Percentiles rank a stretch among this genome's conserved stretches.
Evolutionary conservation across 2,329 filamentous ascomycete genomes (phyloP).

Genomic region (Colletotrichum shisoi): DNA sequence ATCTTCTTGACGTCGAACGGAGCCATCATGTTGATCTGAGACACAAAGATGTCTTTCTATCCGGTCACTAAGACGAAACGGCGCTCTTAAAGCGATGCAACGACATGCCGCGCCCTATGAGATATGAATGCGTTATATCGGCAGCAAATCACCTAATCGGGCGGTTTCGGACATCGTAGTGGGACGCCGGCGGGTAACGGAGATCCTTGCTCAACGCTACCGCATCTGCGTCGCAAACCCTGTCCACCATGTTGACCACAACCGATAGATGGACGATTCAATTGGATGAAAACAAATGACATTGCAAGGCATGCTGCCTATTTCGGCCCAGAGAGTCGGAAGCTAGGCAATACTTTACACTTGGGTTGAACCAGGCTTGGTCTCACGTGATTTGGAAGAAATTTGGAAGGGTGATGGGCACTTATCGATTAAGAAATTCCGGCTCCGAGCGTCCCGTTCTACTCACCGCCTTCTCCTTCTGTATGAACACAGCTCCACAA

Average conservation of each 20-base stretch:
- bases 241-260: not conserved
- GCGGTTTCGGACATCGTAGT: constrained; percentile 27
- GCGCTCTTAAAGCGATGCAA: constrained; percentile 9
- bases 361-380: not conserved
- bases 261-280: not conserved
- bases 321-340: constrained; percentile 19
- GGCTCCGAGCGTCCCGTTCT: not conserved
- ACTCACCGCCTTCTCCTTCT: constrained; percentile 27
- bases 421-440: constrained; percentile 11
- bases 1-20: constrained; percentile 66
- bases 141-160: constrained; percentile 36
- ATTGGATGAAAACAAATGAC: constrained; percentile 13
- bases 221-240: constrained; percentile 11
- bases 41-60: constrained; percentile 4
- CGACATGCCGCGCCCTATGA: constrained; percentile 14
- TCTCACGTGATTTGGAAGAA: constrained; percentile 13
- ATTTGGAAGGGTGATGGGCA: not conserved
- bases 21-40: constrained; percentile 10
- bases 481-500: not conserved
- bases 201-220: not conserved
- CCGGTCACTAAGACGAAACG: not conserved
- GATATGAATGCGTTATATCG: constrained; percentile 35
- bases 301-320: constrained; percentile 22
- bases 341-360: not conserved
- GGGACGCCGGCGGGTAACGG: constrained; percentile 26